phyloP scores from a whole-genome alignment of 306 rosid species.

The Gleditsia sinensis region DNA sequence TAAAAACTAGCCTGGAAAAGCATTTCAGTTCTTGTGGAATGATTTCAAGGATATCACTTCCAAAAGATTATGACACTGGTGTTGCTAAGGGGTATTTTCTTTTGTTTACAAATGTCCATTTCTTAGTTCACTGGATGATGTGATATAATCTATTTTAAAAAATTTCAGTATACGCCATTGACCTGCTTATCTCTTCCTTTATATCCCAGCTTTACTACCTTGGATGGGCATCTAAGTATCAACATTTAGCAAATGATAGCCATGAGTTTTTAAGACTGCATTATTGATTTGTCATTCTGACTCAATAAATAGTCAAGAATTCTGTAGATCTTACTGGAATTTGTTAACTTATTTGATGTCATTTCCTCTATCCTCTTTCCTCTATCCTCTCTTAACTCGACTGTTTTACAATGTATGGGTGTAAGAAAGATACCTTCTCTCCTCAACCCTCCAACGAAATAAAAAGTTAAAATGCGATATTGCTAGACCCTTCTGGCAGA shows the following conservation, averaged over 20 bases:
- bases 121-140: background rate
- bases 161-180: background rate
- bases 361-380: no score
- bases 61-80: constrained; percentile 53
- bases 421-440: no score
- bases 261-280: background rate
- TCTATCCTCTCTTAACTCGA: no score
- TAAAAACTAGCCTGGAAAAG: constrained; percentile 51
- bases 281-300: background rate
- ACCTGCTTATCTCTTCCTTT: background rate
- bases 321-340: no score
- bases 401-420: no score
- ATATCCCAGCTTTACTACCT: background rate
- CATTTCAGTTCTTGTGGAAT: constrained; percentile 74
- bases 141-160: background rate
- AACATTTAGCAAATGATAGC: background rate
- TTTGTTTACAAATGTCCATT: background rate
- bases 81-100: constrained; percentile 58
- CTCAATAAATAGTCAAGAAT: no score
- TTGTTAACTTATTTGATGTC: no score
- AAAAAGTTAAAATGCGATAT: no score
- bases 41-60: constrained; percentile 59
- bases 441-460: no score
- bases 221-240: background rate
- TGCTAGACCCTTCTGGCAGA: background rate